Evolutionary conservation across 768 basidiomycete species (phyloP), one percentile per base, ranked within the genome.

Genomic region (Cytidiella melzeri): DNA sequence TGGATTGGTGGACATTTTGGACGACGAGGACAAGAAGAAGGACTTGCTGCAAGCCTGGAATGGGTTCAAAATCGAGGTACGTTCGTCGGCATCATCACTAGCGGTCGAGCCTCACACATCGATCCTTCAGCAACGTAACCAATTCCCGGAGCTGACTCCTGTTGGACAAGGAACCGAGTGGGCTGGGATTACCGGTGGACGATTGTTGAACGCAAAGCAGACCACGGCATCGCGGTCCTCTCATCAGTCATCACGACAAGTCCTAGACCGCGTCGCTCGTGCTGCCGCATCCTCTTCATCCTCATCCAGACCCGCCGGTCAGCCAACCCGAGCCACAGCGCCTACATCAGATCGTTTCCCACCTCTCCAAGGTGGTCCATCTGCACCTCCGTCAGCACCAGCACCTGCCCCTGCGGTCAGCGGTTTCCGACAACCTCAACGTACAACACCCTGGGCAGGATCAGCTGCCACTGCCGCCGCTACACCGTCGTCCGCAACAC

Each of bases 191-290:
- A 74, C 89, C 3, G 80, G 83, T 21, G 92, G 91, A 4, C 82
- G 88, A 3, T 84, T 92, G 27, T 72, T 96, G 48, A 89, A 87
- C 57, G 88, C 84, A 28, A 92, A 93, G 63, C 78, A 89, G 50
- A 77, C 79, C 1, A 87, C 87, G 0, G 72, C 78, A 1, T 68
- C 79, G 0, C 74, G 79, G 7, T 75, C 80, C 1, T 74, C 79
- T 10, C 69, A 73, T 24, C 72, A 74, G 52, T 72, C 80, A 2
- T 81, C 84, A 2, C 73, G 84, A 44, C 78, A 84, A 52, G 76
- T 95, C 0, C 91, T 79, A 83, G 90, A 92, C 55, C 82, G 92
- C 13, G 92, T 95, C 21, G 92, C 90, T 5, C 79, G 78, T 52
- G 92, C 90, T 0, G 93, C 92, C 0, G 62, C 69, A 0, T 69